phyloP scores from a whole-genome alignment of 768 basidiomycete species.

The Boletus patriciae region DNA sequence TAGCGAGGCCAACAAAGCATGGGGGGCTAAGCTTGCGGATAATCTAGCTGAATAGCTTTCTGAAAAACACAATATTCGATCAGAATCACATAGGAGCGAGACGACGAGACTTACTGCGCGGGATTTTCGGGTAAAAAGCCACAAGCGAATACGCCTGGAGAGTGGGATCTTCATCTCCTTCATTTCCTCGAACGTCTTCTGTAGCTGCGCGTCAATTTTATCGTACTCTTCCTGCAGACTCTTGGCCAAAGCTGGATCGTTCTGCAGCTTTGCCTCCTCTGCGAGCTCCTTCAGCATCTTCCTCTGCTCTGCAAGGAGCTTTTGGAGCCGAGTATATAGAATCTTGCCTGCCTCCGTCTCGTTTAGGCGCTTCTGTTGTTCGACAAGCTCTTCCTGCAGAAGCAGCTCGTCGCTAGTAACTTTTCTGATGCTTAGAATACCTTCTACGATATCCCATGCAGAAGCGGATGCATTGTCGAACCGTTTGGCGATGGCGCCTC shows the following conservation, averaged over 20 bases:
- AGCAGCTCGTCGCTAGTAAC: conserved; percentile 1
- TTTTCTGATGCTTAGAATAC: neutral
- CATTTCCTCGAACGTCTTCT: conserved; percentile 25
- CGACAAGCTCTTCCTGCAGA: conserved; percentile 22
- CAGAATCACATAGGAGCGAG: neutral
- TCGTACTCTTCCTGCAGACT: conserved; percentile 16
- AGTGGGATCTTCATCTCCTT: conserved; percentile 18
- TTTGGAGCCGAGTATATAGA: conserved; percentile 17
- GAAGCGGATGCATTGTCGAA: neutral
- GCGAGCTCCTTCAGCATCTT: conserved; percentile 15
- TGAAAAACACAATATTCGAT: neutral
- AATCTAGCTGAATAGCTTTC: conserved; percentile 4
- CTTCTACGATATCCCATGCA: neutral
- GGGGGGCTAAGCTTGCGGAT: neutral
- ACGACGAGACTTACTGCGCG: conserved; percentile 6
- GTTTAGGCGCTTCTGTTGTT: conserved; percentile 13
- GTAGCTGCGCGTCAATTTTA: conserved; percentile 3
- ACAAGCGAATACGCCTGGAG: conserved; percentile 7
- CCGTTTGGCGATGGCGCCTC: neutral
- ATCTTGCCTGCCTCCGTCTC: conserved; percentile 25
- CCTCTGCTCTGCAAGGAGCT: conserved; percentile 19
- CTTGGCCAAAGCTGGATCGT: conserved; percentile 10
- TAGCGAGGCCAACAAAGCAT: neutral
- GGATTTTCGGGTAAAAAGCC: conserved; percentile 7
- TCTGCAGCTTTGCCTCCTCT: conserved; percentile 14